Evolutionary conservation across 2,329 filamentous ascomycete genomes (phyloP), one percentile per base, ranked within the genome.

Genomic region (Lasiodiplodia citricola): DNA sequence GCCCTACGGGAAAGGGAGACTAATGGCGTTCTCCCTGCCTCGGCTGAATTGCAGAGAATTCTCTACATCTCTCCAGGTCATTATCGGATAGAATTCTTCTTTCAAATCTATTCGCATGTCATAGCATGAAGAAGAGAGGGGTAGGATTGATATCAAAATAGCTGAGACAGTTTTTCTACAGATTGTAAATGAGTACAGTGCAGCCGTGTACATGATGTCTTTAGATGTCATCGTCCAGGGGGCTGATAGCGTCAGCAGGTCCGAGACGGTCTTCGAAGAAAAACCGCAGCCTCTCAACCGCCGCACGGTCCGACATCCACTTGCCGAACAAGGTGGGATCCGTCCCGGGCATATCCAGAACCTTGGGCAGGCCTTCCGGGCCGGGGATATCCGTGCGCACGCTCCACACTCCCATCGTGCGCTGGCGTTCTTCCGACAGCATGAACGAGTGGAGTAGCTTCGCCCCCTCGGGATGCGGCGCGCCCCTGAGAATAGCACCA

Each of bases 361-460:
- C 76, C 25, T 69, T 71, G 4, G 78, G 70, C 23, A 74, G 76
- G 2, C 75, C 77, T 0, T 68, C 58, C 0, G 80, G 77, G 0
- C 74, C 57, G 2, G 72, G 58, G 1, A 80, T 68, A 70, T 84
- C 82, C 2, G 68, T 70, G 11, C 80, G 77, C 1, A 80, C 77
- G 23, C 77, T 78, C 81, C 80, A 80, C 8, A 70, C 75, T 3
- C 75, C 75, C 7, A 64, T 69, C 0, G 68, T 52, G 6, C 73
- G 65, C 72, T 85, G 82, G 58, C 70, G 80, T 68, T 84, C 83
- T 1, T 75, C 68, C 67, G 79, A 83, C 11, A 86, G 74, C 8
- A 87, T 69, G 72, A 75, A 87, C 73, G 79, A 83, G 71, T 83
- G 80, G 6, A 87, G 78, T 25, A 87, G 75, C 76, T 86, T 87